Base-by-base conservation (phyloP, 2,329 filamentous ascomycete genomes). In the Blumeria graminis region DNA sequence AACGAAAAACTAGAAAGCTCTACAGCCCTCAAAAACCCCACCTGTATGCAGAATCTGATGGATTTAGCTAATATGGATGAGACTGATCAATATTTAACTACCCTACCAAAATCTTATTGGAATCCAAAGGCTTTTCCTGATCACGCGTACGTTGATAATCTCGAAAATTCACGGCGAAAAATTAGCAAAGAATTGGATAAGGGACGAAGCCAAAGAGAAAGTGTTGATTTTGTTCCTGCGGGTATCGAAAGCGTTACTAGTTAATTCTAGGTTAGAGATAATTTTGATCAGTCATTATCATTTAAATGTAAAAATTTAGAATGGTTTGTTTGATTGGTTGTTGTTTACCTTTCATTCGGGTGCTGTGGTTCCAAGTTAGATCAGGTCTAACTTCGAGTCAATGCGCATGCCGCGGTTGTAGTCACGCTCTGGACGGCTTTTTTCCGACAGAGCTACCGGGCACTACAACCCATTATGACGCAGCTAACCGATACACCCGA, bases 1-100 rank as follows among this genome's bases (percentile, higher is more conserved):
- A 89, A 92, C 66, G 73, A 79, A 62, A 81, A 83, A 59, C 71
- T 92, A 8, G 77, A 82, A 38, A 74, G 75, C 57, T 84, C 81
- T 0, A 69, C 76, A 0, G 78, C 82, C 7, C 70, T 89, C 58
- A 76, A 77, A 55, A 90, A 90, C 64, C 86, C 86, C 1, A 77
- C 76, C 45, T 70, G 89, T 56, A 76, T 80, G 68, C 78, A 83
- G 60, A 87, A 85, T 68, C 71, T 90, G 56, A 74, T 87, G 70
- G 74, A 72, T 28, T 89, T 86, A 69, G 80, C 81, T 13, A 76
- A 74, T 3, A 72, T 80, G 22, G 70, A 69, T 38, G 69, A 71
- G 38, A 69, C 72, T 54, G 75, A 73, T 28, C 81, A 85, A 68
- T 88, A 89, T 66, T 72, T 71, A 35, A 85, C 80, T 6, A 80